These are phyloP conservation scores for Solioccasus polychromus DNA, from an alignment of 768 basidiomycete genomes.

Conservation along the genomic window DNA sequence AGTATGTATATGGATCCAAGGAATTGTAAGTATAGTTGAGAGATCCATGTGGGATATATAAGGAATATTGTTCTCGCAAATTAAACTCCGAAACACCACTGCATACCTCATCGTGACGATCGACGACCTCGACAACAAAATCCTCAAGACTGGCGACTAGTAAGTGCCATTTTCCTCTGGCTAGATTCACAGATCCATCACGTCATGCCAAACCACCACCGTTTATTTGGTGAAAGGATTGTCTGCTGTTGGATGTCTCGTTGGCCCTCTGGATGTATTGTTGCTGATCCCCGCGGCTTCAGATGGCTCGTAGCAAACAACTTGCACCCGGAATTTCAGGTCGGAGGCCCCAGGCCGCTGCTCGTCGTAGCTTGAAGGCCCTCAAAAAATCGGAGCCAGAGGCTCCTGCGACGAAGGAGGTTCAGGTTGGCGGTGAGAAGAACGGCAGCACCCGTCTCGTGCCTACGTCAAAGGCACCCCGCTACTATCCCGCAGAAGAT, in stretches of 20 bases:
- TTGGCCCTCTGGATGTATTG: constrained; percentile 34
- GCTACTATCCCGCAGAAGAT: constrained; percentile 95
- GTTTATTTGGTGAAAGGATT: constrained; percentile 3
- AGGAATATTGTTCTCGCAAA: constrained; percentile 22
- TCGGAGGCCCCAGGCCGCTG: constrained; percentile 77
- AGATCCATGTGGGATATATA: constrained; percentile 7
- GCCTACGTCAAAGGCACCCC: constrained; percentile 80
- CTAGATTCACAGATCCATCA: not conserved
- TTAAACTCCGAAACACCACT: constrained; percentile 23
- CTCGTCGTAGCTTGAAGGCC: constrained; percentile 83
- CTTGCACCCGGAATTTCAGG: constrained; percentile 77
- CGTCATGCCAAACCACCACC: not conserved
- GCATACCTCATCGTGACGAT: constrained; percentile 17
- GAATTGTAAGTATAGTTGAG: no score
- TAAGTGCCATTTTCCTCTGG: constrained; percentile 33
- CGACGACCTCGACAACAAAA: constrained; percentile 32
- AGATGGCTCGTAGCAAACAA: constrained; percentile 89
- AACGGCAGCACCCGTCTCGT: constrained; percentile 88
- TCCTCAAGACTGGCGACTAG: constrained; percentile 44
- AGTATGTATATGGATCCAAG: not conserved
- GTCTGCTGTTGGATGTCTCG: constrained; percentile 33
- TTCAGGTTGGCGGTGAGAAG: constrained; percentile 83
- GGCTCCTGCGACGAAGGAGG: constrained; percentile 65
- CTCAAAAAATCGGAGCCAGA: constrained; percentile 72
- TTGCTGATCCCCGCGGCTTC: constrained; percentile 23